A percentile compares a stretch with the other conserved stretches of the same genome.
Conservation (phyloP, 495 filamentous ascomycete species). For the Halenospora varia region DNA sequence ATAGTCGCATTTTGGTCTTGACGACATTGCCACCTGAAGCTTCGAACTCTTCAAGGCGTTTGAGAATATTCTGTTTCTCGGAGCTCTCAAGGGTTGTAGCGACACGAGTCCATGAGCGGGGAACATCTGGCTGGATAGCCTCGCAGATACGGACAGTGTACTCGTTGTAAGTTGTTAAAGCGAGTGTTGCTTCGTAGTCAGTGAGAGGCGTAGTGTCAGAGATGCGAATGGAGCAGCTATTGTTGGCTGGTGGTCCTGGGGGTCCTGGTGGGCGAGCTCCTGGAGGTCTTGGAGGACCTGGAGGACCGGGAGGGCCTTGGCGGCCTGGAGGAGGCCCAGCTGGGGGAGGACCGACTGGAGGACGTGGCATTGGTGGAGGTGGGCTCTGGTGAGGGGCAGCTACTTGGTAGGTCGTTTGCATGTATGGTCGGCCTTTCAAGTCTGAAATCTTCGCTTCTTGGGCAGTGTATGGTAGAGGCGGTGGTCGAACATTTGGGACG, state of each 20-base stretch:
- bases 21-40: conserved; percentile 9
- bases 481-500: neutral
- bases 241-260: neutral
- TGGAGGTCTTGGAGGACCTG: too few relatives aligned
- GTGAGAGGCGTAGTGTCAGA: conserved; percentile 8
- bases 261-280: neutral
- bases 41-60: conserved; percentile 1
- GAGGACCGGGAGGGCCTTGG: too few relatives aligned
- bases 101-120: conserved; percentile 11
- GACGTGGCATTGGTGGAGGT: too few relatives aligned
- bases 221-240: neutral
- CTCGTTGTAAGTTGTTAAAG: conserved; percentile 12
- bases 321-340: too few relatives aligned
- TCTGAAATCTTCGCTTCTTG: neutral
- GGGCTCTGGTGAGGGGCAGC: too few relatives aligned
- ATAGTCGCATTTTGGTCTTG: conserved; percentile 10
- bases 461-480: neutral
- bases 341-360: too few relatives aligned
- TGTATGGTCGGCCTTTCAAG: neutral
- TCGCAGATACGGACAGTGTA: conserved; percentile 15
- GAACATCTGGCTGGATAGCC: neutral
- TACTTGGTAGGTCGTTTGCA: too few relatives aligned
- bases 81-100: conserved; percentile 6
- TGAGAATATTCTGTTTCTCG: neutral
- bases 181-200: conserved; percentile 6